These are phyloP conservation scores for Pyrenophora tritici-repentis DNA, from an alignment of 2,329 filamentous ascomycete genomes.

Conservation along the genomic window DNA sequence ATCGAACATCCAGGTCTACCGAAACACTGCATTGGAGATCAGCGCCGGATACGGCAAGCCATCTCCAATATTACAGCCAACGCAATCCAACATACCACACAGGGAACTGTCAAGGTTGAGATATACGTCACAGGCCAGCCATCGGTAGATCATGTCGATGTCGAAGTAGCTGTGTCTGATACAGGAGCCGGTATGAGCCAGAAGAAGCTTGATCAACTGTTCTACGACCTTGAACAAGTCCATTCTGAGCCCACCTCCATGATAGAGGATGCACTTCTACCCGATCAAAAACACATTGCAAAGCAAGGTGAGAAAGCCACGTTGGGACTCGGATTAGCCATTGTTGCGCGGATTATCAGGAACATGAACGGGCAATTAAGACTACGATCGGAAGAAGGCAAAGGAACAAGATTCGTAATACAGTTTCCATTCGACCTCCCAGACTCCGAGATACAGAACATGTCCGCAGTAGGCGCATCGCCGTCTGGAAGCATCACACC, in stretches of 20 bases:
- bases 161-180: conserved; percentile 78
- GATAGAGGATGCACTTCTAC: conserved; percentile 40
- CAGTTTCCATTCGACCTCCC: conserved; percentile 75
- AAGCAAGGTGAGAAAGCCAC: conserved; percentile 53
- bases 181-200: conserved; percentile 70
- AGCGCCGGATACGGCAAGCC: conserved; percentile 77
- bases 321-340: conserved; percentile 80
- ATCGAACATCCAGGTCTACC: conserved; percentile 71
- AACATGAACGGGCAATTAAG: conserved; percentile 90
- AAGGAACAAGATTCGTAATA: conserved; percentile 81
- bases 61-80: conserved; percentile 85
- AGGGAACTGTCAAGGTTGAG: conserved; percentile 72
- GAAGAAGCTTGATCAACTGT: conserved; percentile 62
- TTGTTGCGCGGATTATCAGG: conserved; percentile 83
- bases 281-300: conserved; percentile 38
- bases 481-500: conserved; percentile 32
- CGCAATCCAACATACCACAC: conserved; percentile 75
- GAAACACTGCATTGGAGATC: conserved; percentile 74
- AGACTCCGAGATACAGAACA: conserved; percentile 32
- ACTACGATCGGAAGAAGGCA: conserved; percentile 80
- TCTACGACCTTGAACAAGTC: conserved; percentile 70
- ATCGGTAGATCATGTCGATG: conserved; percentile 58
- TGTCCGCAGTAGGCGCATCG: conserved; percentile 2
- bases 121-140: conserved; percentile 59
- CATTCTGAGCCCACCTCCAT: conserved; percentile 35